These are phyloP conservation scores for Teratosphaeria zuluensis DNA, from an alignment of 2,329 filamentous ascomycete species.

Conservation along the genomic window DNA sequence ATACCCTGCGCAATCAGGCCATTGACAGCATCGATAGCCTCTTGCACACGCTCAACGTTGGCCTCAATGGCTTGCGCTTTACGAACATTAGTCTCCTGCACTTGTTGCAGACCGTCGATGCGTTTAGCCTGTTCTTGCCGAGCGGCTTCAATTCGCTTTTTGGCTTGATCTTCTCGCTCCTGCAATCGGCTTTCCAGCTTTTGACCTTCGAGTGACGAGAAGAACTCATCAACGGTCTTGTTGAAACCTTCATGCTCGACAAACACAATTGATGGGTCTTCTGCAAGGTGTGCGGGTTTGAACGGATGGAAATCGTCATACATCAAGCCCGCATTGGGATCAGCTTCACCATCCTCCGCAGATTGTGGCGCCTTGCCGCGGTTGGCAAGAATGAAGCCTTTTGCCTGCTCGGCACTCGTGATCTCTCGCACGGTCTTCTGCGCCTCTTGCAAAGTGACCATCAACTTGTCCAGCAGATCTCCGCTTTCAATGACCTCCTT, in stretches of 20 bases:
- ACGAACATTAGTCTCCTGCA: slow-evolving; percentile 71
- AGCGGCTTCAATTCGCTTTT: slow-evolving; percentile 76
- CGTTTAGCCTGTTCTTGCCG: slow-evolving; percentile 74
- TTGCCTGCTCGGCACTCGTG: slow-evolving; percentile 54
- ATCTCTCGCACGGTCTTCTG: slow-evolving; percentile 60
- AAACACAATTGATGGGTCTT: slow-evolving; percentile 55
- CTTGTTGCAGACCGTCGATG: slow-evolving; percentile 71
- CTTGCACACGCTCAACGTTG: slow-evolving; percentile 82
- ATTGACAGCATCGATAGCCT: slow-evolving; percentile 86
- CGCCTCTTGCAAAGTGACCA: slow-evolving; percentile 60
- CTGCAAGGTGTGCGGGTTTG: slow-evolving; percentile 66
- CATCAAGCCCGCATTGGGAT: slow-evolving; percentile 43
- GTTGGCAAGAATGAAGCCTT: slow-evolving; percentile 83
- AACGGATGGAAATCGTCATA: slow-evolving; percentile 98
- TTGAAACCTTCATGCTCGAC: slow-evolving; percentile 80
- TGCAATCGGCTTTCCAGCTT: slow-evolving; percentile 74
- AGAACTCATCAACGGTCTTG: slow-evolving; percentile 90
- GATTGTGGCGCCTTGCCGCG: slow-evolving; percentile 24
- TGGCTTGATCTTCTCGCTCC: slow-evolving; percentile 73
- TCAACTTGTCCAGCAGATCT: slow-evolving; percentile 53
- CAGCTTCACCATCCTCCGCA: slow-evolving; percentile 17
- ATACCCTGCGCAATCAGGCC: slow-evolving; percentile 86
- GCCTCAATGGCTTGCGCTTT: slow-evolving; percentile 87
- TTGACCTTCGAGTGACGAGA: slow-evolving; percentile 90
- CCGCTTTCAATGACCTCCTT: slow-evolving; percentile 62